Evolutionary conservation across 108 stramenopile genomes (phyloP).

Genomic region (Nitzschia sp.): DNA sequence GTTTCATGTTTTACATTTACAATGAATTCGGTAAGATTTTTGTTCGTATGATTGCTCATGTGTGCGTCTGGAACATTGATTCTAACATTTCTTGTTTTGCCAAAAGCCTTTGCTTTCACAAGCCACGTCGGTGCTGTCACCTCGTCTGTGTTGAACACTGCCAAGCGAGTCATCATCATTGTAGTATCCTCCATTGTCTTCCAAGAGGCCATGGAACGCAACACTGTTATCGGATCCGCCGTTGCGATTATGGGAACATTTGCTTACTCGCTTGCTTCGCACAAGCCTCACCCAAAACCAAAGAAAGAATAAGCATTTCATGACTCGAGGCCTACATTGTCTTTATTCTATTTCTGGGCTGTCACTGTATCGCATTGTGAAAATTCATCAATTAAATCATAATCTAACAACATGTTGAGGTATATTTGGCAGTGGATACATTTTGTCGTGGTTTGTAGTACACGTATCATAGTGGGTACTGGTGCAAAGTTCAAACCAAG

Average conservation of each 20-base stretch:
- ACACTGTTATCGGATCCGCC: constrained; percentile 85
- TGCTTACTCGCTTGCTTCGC: constrained; percentile 71
- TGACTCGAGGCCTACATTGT: too few species aligned
- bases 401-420: too few species aligned
- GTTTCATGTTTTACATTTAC: constrained; percentile 96
- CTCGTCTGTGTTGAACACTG: constrained; percentile 87
- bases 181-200: constrained; percentile 83
- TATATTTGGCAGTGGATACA: too few species aligned
- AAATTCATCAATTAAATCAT: background rate
- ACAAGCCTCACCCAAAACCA: constrained; percentile 49
- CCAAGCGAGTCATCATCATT: constrained; percentile 91
- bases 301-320: constrained; percentile 50
- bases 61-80: too few species aligned
- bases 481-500: too few species aligned
- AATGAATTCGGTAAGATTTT: constrained; percentile 72
- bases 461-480: too few species aligned
- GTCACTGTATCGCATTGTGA: background rate
- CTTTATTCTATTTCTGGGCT: too few species aligned
- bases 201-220: constrained; percentile 83
- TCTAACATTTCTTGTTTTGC: background rate
- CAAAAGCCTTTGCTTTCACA: constrained; percentile 87
- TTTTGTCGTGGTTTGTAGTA: too few species aligned
- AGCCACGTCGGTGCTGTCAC: constrained; percentile 85
- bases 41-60: background rate
- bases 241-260: constrained; percentile 85